These are phyloP conservation scores for Rhazya stricta DNA, from an alignment of 257 asterid genomes.

Conservation along the genomic window DNA sequence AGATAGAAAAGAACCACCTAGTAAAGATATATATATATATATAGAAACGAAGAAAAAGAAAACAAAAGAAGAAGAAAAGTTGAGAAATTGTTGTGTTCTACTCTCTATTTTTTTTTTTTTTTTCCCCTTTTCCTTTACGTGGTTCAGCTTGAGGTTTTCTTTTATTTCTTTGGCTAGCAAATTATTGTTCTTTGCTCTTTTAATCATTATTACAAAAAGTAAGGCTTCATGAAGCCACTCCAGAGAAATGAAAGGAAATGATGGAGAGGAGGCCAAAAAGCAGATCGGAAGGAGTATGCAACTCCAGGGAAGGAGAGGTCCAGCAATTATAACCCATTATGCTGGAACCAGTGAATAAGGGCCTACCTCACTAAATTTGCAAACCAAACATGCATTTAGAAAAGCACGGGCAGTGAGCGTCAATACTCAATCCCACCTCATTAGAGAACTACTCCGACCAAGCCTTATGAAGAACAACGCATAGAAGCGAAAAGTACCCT, in stretches of 20 bases:
- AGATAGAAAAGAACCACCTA: not conserved
- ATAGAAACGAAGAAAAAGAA: not conserved
- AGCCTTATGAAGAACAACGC: not conserved
- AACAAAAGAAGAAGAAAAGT: not conserved
- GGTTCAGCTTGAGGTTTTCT: not conserved
- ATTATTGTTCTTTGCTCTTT: not conserved
- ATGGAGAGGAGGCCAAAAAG: conserved; percentile 5
- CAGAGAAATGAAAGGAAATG: not conserved
- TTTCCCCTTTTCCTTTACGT: not conserved
- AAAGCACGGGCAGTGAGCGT: conserved; percentile 32
- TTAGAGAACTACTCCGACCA: conserved; percentile 1
- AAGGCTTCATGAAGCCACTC: not conserved
- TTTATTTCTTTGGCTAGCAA: not conserved
- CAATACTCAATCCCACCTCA: conserved; percentile 20
- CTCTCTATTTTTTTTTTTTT: not conserved
- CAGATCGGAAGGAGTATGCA: not conserved
- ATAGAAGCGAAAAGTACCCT: not conserved
- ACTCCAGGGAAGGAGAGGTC: conserved; percentile 25
- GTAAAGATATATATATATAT: too few relatives aligned
- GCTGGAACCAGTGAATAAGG: conserved; percentile 34
- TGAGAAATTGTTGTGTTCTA: not conserved
- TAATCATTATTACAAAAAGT: not conserved
- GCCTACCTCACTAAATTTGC: conserved; percentile 26
- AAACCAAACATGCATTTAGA: conserved; percentile 33
- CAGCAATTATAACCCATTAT: conserved; percentile 42